Percentiles rank a stretch among this genome's conserved stretches.
Evolutionary conservation across 768 basidiomycete species (phyloP).

Genomic region (Tulasnella sp.): DNA sequence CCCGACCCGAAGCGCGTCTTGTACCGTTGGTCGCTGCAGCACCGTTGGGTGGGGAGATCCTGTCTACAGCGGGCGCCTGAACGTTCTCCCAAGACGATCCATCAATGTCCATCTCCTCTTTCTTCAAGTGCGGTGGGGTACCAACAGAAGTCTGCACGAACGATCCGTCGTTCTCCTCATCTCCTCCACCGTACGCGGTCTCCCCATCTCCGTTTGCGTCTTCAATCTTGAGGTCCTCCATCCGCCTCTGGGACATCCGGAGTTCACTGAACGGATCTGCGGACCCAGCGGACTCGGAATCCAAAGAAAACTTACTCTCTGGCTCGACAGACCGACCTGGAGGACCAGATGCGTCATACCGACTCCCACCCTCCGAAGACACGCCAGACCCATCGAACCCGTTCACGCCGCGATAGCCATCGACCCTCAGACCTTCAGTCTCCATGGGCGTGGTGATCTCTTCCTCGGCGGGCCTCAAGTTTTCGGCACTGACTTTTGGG

Average conservation of each 20-base stretch:
- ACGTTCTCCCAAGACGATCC: slow-evolving; percentile 19
- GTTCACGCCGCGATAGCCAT: neutral
- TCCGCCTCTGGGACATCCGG: neutral
- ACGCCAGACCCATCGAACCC: neutral
- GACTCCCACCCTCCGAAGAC: neutral
- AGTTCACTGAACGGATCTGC: neutral
- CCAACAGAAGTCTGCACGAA: slow-evolving; percentile 20
- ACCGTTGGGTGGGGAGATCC: neutral
- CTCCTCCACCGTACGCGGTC: neutral
- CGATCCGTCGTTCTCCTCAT: neutral
- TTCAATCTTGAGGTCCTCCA: neutral
- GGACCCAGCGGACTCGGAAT: neutral
- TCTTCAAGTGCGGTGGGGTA: slow-evolving; percentile 14
- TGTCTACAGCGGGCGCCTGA: neutral
- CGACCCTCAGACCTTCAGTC: neutral
- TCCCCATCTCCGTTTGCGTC: neutral
- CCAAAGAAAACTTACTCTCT: neutral
- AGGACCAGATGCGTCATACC: neutral
- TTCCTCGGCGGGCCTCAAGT: neutral
- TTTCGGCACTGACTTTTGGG: neutral
- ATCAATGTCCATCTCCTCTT: neutral
- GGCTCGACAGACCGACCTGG: neutral
- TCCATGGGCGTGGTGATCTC: neutral
- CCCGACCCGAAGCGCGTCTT: neutral
- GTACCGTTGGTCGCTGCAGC: neutral